phyloP scores from a whole-genome alignment of 2,329 filamentous ascomycete species.

The Nemania abortiva region DNA sequence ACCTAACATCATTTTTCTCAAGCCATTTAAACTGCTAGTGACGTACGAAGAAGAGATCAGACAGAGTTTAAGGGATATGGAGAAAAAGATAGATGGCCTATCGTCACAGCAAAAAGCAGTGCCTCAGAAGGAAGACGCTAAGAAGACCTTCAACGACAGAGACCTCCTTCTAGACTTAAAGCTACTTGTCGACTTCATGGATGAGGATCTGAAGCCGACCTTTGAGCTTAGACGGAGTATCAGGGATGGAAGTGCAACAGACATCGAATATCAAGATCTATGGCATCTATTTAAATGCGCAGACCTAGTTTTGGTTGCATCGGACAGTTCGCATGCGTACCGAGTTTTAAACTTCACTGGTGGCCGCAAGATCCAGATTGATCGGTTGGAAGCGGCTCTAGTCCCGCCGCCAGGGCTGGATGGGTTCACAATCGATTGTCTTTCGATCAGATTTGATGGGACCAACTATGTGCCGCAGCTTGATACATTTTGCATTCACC shows the following conservation, averaged over 20 bases:
- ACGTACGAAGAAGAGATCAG: constrained; percentile 18
- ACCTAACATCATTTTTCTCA: constrained; percentile 6
- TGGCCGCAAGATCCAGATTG: constrained; percentile 11
- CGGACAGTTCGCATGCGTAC: constrained; percentile 26
- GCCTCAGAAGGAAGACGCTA: neutral
- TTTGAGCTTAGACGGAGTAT: constrained; percentile 15
- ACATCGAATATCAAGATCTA: constrained; percentile 22
- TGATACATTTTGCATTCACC: constrained; percentile 14
- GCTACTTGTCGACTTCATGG: constrained; percentile 22
- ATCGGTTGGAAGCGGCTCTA: neutral
- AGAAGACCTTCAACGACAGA: neutral
- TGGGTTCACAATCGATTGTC: constrained; percentile 22
- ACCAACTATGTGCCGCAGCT: constrained; percentile 18
- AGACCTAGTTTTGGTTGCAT: constrained; percentile 15
- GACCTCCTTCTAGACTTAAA: constrained; percentile 23
- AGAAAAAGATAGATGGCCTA: neutral
- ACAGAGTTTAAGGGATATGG: constrained; percentile 16
- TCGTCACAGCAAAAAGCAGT: neutral
- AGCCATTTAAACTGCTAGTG: constrained; percentile 24
- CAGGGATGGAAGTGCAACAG: constrained; percentile 6
- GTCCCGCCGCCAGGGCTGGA: neutral
- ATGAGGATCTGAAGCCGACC: constrained; percentile 19
- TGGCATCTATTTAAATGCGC: constrained; percentile 23
- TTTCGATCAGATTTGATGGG: constrained; percentile 21
- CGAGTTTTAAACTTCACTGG: constrained; percentile 26